Conservation (phyloP, 2,329 filamentous ascomycete genomes). For the Podosphaera fusca region DNA sequence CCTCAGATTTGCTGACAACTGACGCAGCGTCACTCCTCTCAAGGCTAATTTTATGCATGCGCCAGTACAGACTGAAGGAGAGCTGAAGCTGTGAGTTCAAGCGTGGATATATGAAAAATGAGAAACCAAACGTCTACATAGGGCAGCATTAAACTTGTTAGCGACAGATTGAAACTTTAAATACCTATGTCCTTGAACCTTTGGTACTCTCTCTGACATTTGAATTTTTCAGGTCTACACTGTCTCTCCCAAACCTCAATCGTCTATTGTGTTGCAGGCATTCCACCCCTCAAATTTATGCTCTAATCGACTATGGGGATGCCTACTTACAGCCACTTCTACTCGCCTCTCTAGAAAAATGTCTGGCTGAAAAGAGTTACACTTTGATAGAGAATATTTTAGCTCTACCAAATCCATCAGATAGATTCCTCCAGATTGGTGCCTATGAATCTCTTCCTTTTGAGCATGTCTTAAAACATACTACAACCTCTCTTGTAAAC, state of each 20-base stretch:
- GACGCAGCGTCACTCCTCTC: too few relatives aligned
- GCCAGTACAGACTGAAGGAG: too few relatives aligned
- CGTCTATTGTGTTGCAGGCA: constrained; percentile 6
- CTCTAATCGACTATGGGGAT: constrained; percentile 66
- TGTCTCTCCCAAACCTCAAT: not conserved
- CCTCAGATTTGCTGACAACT: too few relatives aligned
- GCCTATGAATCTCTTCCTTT: constrained; percentile 81
- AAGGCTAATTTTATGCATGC: too few relatives aligned
- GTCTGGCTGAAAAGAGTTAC: constrained; percentile 31
- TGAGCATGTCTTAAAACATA: constrained; percentile 40
- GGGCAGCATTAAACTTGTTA: too few relatives aligned
- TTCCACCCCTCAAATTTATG: constrained; percentile 28
- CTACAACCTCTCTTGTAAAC: constrained; percentile 47
- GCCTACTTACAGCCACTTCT: constrained; percentile 75
- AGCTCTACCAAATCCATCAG: constrained; percentile 7
- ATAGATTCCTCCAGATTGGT: constrained; percentile 43
- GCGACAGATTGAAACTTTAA: too few relatives aligned
- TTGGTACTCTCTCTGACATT: too few relatives aligned
- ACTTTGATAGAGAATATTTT: constrained; percentile 30
- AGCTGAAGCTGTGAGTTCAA: too few relatives aligned
- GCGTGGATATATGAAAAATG: too few relatives aligned
- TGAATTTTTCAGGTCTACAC: too few relatives aligned
- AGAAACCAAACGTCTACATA: too few relatives aligned
- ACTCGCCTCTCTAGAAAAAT: constrained; percentile 40
- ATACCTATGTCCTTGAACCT: too few relatives aligned